A percentile compares a stretch with the other conserved stretches of the same genome.
phyloP scores from a whole-genome alignment of 768 basidiomycete species.

The Lactarius pseudohatsudake region DNA sequence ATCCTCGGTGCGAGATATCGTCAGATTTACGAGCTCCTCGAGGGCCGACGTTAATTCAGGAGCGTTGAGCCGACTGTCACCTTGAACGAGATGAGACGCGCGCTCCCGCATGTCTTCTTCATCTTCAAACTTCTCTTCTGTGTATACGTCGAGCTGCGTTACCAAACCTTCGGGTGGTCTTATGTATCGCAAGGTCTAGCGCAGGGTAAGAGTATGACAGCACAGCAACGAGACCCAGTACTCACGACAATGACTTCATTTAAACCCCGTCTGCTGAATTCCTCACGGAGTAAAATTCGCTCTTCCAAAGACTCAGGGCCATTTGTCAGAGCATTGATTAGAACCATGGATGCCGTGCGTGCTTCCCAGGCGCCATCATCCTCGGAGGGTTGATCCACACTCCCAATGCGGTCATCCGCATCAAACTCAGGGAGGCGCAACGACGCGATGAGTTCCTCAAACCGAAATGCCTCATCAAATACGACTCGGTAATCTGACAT shows the following conservation, averaged over 20 bases:
- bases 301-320: slow-evolving; percentile 78
- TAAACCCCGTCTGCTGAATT: slow-evolving; percentile 76
- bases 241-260: slow-evolving; percentile 83
- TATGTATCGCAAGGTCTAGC: slow-evolving; percentile 69
- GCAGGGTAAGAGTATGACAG: slow-evolving; percentile 6
- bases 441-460: slow-evolving; percentile 68
- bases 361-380: slow-evolving; percentile 82
- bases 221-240: slow-evolving; percentile 21
- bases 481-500: slow-evolving; percentile 77
- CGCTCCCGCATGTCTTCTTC: slow-evolving; percentile 80
- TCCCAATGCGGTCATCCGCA: slow-evolving; percentile 37
- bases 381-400: slow-evolving; percentile 34
- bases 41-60: slow-evolving; percentile 57
- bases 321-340: slow-evolving; percentile 78
- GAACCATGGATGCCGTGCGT: slow-evolving; percentile 67
- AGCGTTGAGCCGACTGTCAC: slow-evolving; percentile 30
- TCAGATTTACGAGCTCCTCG: slow-evolving; percentile 59
- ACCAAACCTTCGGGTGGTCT: slow-evolving; percentile 75
- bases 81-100: slow-evolving; percentile 41
- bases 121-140: slow-evolving; percentile 89
- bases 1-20: slow-evolving; percentile 60
- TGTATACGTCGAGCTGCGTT: slow-evolving; percentile 78
- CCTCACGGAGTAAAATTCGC: slow-evolving; percentile 75
- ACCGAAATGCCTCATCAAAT: slow-evolving; percentile 74
- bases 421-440: slow-evolving; percentile 54